A percentile compares a stretch with the other conserved stretches of the same genome.
phyloP scores from a whole-genome alignment of 2,329 filamentous ascomycete genomes.

The Bipolaris oryzae region DNA sequence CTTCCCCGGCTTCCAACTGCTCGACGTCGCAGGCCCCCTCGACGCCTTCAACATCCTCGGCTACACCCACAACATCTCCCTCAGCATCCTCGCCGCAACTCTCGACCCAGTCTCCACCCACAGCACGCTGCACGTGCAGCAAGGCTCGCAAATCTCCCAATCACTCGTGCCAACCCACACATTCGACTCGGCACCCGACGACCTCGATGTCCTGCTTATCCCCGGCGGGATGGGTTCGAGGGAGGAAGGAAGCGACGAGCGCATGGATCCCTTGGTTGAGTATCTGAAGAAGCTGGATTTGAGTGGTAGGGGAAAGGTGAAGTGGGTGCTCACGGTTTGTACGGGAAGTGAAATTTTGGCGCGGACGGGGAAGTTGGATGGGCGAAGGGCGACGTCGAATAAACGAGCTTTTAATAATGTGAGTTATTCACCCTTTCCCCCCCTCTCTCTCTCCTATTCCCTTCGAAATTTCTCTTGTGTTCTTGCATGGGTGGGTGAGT shows the following conservation, averaged over 20 bases:
- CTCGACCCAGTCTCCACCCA: conserved; percentile 45
- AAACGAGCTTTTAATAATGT: conserved; percentile 61
- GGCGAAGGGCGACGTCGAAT: conserved; percentile 68
- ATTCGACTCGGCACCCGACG: conserved; percentile 56
- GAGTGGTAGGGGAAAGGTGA: conserved; percentile 48
- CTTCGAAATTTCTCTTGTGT: too few relatives aligned
- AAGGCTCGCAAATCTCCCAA: conserved; percentile 42
- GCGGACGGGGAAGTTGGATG: conserved; percentile 64
- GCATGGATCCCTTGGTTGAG: conserved; percentile 48
- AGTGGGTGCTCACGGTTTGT: conserved; percentile 68
- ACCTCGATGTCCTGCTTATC: conserved; percentile 68
- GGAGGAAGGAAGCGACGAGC: conserved; percentile 32
- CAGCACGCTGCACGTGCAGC: conserved; percentile 13
- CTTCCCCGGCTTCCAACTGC: conserved; percentile 48
- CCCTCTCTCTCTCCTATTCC: neutral
- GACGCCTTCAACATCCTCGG: conserved; percentile 53
- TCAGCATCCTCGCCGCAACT: conserved; percentile 43
- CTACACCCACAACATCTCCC: conserved; percentile 29
- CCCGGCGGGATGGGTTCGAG: conserved; percentile 65
- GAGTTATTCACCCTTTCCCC: neutral
- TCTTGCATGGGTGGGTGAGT: too few relatives aligned
- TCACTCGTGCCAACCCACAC: conserved; percentile 60
- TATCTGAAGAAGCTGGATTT: conserved; percentile 57
- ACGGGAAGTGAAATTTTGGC: conserved; percentile 68
- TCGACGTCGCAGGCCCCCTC: conserved; percentile 53